These are phyloP conservation scores for Hypomyces perniciosus DNA, from an alignment of 2,329 filamentous ascomycete genomes.

Conservation along the genomic window DNA sequence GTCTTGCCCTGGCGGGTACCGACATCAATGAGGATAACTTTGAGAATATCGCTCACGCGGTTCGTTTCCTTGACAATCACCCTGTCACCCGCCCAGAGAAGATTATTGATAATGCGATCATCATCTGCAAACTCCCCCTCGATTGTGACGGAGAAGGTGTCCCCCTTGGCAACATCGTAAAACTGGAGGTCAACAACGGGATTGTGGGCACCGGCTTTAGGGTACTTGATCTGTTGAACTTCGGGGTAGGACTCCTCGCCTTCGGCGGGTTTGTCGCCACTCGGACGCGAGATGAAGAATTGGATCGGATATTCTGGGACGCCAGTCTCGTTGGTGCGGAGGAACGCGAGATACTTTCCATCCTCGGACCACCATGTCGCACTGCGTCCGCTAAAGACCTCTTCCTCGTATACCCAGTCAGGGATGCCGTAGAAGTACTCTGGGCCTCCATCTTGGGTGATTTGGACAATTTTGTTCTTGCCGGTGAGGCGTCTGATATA, in stretches of 20 bases:
- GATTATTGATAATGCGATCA: conserved; percentile 84
- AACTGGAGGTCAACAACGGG: conserved; percentile 83
- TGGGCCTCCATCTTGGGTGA: conserved; percentile 80
- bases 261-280: conserved; percentile 56
- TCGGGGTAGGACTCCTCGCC: conserved; percentile 89
- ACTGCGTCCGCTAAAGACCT: conserved; percentile 62
- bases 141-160: conserved; percentile 75
- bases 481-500: conserved; percentile 61
- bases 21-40: conserved; percentile 81
- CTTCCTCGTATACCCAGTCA: conserved; percentile 89
- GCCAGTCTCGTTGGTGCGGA: conserved; percentile 86
- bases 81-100: conserved; percentile 82
- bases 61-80: conserved; percentile 90
- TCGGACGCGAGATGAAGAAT: conserved; percentile 85
- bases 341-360: conserved; percentile 82
- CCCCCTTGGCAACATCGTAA: conserved; percentile 72
- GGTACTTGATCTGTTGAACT: conserved; percentile 89
- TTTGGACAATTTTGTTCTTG: conserved; percentile 55
- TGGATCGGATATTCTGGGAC: conserved; percentile 91
- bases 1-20: conserved; percentile 65
- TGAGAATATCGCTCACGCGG: conserved; percentile 85
- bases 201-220: conserved; percentile 90
- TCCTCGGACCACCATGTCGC: conserved; percentile 95
- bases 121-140: conserved; percentile 72
- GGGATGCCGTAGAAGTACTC: conserved; percentile 94